Evolutionary conservation across 257 asterid species (phyloP).

Genomic region (Prunella vulgaris): DNA sequence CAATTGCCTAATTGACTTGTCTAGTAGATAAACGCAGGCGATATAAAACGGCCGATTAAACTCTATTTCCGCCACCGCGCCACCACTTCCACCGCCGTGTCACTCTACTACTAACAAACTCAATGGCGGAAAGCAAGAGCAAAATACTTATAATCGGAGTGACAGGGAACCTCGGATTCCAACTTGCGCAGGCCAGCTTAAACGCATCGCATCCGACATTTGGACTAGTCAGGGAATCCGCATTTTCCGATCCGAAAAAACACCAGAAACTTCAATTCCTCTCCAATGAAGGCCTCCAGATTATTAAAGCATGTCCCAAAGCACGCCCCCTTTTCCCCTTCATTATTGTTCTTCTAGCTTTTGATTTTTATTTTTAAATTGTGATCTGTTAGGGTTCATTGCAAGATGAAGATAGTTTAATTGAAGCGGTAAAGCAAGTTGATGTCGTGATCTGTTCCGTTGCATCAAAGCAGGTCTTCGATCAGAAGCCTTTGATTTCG

Average conservation of each 20-base stretch:
- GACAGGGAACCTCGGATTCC: slow-evolving; percentile 77
- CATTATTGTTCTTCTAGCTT: not conserved
- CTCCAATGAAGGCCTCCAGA: slow-evolving; percentile 44
- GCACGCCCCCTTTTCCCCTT: not conserved
- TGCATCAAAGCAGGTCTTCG: slow-evolving; percentile 55
- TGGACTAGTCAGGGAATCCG: slow-evolving; percentile 75
- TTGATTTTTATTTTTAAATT: not conserved
- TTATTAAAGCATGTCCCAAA: slow-evolving; percentile 38
- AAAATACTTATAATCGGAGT: slow-evolving; percentile 74
- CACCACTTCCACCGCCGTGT: slow-evolving; percentile 9
- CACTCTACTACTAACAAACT: not conserved
- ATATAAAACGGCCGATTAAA: not conserved
- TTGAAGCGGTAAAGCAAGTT: slow-evolving; percentile 59
- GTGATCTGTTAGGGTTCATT: slow-evolving; percentile 58
- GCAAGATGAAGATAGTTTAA: slow-evolving; percentile 58
- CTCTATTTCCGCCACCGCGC: not conserved
- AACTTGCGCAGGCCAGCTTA: slow-evolving; percentile 70
- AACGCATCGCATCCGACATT: slow-evolving; percentile 66
- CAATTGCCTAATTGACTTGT: no score
- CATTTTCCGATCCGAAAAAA: slow-evolving; percentile 60
- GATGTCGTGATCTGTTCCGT: slow-evolving; percentile 86
- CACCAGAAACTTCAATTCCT: slow-evolving; percentile 48
- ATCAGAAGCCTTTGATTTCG: slow-evolving; percentile 69
- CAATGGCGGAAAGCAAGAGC: slow-evolving; percentile 45
- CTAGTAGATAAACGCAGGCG: no score